Base-by-base conservation (phyloP, 2,329 filamentous ascomycete species). In the Colletotrichum australisinense region DNA sequence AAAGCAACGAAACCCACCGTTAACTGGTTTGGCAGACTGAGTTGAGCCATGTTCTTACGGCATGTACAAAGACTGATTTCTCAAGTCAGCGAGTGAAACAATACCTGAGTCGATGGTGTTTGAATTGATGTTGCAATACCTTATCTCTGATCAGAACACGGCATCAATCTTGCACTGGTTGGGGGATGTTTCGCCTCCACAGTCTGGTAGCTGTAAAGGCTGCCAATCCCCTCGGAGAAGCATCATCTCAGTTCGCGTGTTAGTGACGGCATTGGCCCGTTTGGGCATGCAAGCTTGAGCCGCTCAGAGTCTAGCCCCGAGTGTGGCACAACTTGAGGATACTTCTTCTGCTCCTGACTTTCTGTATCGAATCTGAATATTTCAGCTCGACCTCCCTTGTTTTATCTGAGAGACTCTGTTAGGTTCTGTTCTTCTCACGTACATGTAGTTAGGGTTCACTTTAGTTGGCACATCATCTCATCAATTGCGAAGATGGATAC, bases 401-500 rank as follows among this genome's bases (percentile, higher is more conserved):
- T 16, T 14, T 28, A 19, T 12, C 24, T 7, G 3, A 11, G 28
- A 16, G 28, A 28, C 32, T 22, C 5, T 32, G 16, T 22, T 9
- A 63, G 16, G 7, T 42, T 49, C 12, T 49, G 42, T 22, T 49
- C 16, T 22, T 49, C 8, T 8, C 8, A 7, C 42, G 42, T 49
- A 49, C 4, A n/a, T 19, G 42, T 49, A 49, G 8, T 49, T 14
- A n/a, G 11, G 8, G 5, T 56, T 56, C 49, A 3, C 11, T 12
- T 7, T 49, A 38, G 28, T 32, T 26, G 3, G 4, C 8, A 35
- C 30, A 12, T 38, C 30, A 16, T 26, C 52, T 19, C 30, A 5
- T 16, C 12, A 12, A 24, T 53, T 19, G 12, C 53, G 49, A 14
- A 8, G 16, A 81, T 81, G 79, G 78, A 80, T 63, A 76, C 76